These are phyloP conservation scores for Suhomyces maxii DNA, from an alignment of 1,139 yeast species.

Conservation along the genomic window DNA sequence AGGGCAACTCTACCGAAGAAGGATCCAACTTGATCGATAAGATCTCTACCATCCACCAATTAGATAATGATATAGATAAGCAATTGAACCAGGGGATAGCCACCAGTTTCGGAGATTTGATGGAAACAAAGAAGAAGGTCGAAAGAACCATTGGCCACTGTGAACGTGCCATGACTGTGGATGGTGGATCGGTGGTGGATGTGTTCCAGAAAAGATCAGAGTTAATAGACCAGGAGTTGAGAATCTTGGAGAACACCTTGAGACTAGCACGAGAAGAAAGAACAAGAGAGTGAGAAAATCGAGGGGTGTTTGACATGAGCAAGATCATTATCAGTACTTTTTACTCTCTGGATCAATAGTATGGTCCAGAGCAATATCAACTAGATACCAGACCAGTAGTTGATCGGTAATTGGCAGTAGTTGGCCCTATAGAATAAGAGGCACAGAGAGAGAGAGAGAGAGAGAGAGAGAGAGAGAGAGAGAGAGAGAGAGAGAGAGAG, in stretches of 20 bases:
- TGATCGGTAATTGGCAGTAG: too few relatives aligned
- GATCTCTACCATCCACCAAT: slow-evolving; percentile 45
- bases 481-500: too few relatives aligned
- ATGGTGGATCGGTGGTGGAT: slow-evolving; percentile 13
- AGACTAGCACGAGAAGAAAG: slow-evolving; percentile 8
- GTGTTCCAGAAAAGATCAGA: slow-evolving; percentile 24
- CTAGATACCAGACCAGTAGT: too few relatives aligned
- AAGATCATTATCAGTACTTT: too few relatives aligned
- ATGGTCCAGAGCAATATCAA: too few relatives aligned
- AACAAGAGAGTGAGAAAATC: neutral
- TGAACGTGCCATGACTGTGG: slow-evolving; percentile 3
- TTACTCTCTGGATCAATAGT: too few relatives aligned
- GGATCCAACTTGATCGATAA: slow-evolving; percentile 38
- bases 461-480: too few relatives aligned
- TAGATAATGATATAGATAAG: slow-evolving; percentile 38
- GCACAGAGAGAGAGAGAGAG: too few relatives aligned
- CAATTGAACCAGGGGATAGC: slow-evolving; percentile 30
- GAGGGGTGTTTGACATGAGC: neutral
- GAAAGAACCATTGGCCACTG: slow-evolving; percentile 20
- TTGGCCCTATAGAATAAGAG: too few relatives aligned
- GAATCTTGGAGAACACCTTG: slow-evolving; percentile 24
- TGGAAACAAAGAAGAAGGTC: slow-evolving; percentile 23
- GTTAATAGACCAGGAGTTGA: slow-evolving; percentile 23
- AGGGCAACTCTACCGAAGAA: slow-evolving; percentile 27
- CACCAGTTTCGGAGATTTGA: slow-evolving; percentile 22